Evolutionary conservation across 352 stramenopile genomes (phyloP), one percentile per base, ranked within the genome.

Genomic region (Globisporangium cystogenes): DNA sequence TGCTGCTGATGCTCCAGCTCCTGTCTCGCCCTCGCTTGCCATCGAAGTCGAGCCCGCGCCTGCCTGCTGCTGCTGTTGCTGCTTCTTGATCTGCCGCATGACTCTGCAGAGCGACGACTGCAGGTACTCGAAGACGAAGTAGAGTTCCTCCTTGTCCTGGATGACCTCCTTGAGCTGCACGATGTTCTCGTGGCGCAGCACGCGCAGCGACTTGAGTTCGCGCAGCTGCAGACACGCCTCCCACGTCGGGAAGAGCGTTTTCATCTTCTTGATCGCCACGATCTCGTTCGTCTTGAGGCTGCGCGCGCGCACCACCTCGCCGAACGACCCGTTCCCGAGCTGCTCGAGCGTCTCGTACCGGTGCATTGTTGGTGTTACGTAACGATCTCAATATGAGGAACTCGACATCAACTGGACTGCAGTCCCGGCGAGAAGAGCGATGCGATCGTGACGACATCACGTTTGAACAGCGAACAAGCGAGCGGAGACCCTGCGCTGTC

Each of bases 321-420:
- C 92, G 57, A 97, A 98, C 33, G 95, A 93, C 24, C 93, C 93
- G 65, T 98, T 90, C 23, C 95, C 95, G 18, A 98, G 67, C 45
- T 80, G 72, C 60, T 98, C 91, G 11, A 95, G 83, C 33, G 97
- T 69, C 69, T 97, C 90, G 67, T 97, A 97, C 15, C 87, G 76
- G 57, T 97, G 96, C 86, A 95, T 95, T 14, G 1, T 57, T 15
- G 10, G 18, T 31, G 0, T 31, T 31, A 5, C 27, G 27, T 8
- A n/a, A n/a, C n/a, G n/a, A n/a, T n/a, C n/a, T n/a, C n/a, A n/a
- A n/a, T n/a, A n/a, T n/a, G n/a, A n/a, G n/a, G n/a, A n/a, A n/a
- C n/a, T n/a, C n/a, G n/a, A n/a, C n/a, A n/a, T n/a, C n/a, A n/a
- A n/a, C n/a, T n/a, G n/a, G n/a, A n/a, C n/a, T n/a, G n/a, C n/a